These are phyloP conservation scores for Lepidium aucheri DNA, from an alignment of 345 rosid species.

Conservation along the genomic window DNA sequence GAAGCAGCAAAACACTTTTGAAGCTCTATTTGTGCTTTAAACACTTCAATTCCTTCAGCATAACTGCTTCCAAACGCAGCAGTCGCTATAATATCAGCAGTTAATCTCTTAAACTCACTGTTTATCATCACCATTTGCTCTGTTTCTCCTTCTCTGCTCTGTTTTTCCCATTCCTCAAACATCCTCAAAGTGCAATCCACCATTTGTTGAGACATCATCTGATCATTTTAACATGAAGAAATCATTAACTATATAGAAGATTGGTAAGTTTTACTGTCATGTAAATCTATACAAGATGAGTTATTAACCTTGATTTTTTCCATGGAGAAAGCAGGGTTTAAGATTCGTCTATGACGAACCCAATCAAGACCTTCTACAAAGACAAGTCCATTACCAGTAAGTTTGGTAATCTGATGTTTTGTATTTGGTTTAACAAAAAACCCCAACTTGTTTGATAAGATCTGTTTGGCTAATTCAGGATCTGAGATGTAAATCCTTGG, in stretches of 20 bases:
- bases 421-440: conserved; percentile 23
- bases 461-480: conserved; percentile 33
- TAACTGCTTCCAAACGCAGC: conserved; percentile 49
- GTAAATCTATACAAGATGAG: not conserved
- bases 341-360: conserved; percentile 34
- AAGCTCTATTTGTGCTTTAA: conserved; percentile 37
- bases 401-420: conserved; percentile 6
- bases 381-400: conserved; percentile 34
- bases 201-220: conserved; percentile 29
- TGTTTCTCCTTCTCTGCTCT: not conserved
- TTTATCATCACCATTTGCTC: conserved; percentile 13
- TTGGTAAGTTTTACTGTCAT: not conserved
- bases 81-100: conserved; percentile 44
- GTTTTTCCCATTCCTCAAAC: conserved; percentile 36
- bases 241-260: not conserved
- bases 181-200: conserved; percentile 20
- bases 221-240: not conserved
- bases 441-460: conserved; percentile 36
- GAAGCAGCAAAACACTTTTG: conserved; percentile 21
- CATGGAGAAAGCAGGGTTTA: conserved; percentile 40
- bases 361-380: conserved; percentile 33
- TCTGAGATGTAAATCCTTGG: conserved; percentile 35
- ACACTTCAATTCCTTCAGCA: conserved; percentile 34
- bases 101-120: conserved; percentile 29
- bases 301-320: conserved; percentile 40